Percentiles rank a stretch among this genome's conserved stretches.
These are phyloP conservation scores for Xerocomus brunneocitrinus DNA, from an alignment of 768 basidiomycete genomes.

Conservation along the genomic window DNA sequence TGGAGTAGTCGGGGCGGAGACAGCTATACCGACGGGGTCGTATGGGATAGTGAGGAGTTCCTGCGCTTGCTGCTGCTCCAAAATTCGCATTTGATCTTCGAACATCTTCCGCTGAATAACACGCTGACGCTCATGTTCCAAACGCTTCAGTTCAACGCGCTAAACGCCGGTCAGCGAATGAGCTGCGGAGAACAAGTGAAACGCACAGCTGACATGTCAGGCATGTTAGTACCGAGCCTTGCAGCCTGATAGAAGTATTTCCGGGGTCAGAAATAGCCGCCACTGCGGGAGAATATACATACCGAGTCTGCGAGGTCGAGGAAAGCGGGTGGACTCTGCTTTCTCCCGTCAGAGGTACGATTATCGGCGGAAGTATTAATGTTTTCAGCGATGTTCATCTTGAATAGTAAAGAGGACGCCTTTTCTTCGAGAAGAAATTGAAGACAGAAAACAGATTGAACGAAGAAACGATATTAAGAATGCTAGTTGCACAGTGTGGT, in stretches of 20 bases:
- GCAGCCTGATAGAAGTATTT: slow-evolving; percentile 50
- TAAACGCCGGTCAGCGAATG: slow-evolving; percentile 26
- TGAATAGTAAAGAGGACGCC: slow-evolving; percentile 39
- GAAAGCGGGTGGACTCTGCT: slow-evolving; percentile 88
- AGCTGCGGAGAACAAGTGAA: neutral
- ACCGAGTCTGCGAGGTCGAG: slow-evolving; percentile 93
- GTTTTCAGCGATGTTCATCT: slow-evolving; percentile 72
- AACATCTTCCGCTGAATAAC: slow-evolving; percentile 82
- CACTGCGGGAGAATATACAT: slow-evolving; percentile 35
- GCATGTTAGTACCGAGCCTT: slow-evolving; percentile 78
- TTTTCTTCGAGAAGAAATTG: slow-evolving; percentile 50
- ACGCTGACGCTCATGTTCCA: slow-evolving; percentile 85
- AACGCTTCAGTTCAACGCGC: slow-evolving; percentile 87
- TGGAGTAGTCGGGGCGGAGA: slow-evolving; percentile 85
- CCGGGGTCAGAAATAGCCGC: slow-evolving; percentile 4
- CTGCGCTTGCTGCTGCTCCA: slow-evolving; percentile 88
- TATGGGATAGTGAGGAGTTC: slow-evolving; percentile 75
- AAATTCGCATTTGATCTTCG: slow-evolving; percentile 92
- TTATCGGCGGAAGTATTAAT: slow-evolving; percentile 71
- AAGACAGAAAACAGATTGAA: slow-evolving; percentile 50
- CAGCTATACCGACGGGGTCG: slow-evolving; percentile 64
- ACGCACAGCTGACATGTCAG: slow-evolving; percentile 83
- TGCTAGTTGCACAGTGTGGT: slow-evolving; percentile 65
- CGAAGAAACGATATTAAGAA: slow-evolving; percentile 48
- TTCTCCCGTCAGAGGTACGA: slow-evolving; percentile 65